Conservation (phyloP, 2,329 filamentous ascomycete genomes). For the Colletotrichum liaoningense region DNA sequence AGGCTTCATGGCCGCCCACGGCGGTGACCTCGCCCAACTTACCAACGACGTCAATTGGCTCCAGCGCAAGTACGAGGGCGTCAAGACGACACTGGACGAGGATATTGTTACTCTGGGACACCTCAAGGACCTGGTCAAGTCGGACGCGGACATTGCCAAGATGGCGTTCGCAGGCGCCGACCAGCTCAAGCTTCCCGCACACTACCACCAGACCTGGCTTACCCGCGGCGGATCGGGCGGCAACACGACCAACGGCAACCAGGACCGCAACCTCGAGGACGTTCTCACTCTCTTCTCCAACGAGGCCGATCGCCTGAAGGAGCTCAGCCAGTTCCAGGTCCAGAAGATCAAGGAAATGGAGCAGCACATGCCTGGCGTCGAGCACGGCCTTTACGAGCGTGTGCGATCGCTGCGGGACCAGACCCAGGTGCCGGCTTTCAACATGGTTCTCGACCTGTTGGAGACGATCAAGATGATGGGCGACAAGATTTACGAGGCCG, state of each 20-base stretch:
- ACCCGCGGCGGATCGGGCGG: slow-evolving; percentile 46
- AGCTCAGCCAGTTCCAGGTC: slow-evolving; percentile 54
- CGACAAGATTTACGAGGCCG: slow-evolving; percentile 37
- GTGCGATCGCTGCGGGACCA: slow-evolving; percentile 36
- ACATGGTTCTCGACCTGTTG: slow-evolving; percentile 35
- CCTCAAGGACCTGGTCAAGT: slow-evolving; percentile 68
- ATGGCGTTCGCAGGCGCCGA: slow-evolving; percentile 80
- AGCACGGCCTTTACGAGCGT: slow-evolving; percentile 56
- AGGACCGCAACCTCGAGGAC: slow-evolving; percentile 50
- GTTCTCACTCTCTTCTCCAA: slow-evolving; percentile 36
- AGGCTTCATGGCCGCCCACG: slow-evolving; percentile 70
- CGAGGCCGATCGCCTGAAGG: slow-evolving; percentile 40
- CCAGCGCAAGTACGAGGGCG: slow-evolving; percentile 58
- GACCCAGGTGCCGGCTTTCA: slow-evolving; percentile 35
- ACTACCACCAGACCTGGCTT: slow-evolving; percentile 62
- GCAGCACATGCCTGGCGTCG: slow-evolving; percentile 59
- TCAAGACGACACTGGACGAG: slow-evolving; percentile 57
- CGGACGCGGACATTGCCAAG: slow-evolving; percentile 76
- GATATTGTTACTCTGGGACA: slow-evolving; percentile 74
- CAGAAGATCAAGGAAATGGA: slow-evolving; percentile 54
- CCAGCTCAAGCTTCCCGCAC: slow-evolving; percentile 76
- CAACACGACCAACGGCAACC: slow-evolving; percentile 47
- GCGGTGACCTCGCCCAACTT: slow-evolving; percentile 58
- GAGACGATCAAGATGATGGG: slow-evolving; percentile 39
- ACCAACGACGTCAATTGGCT: slow-evolving; percentile 61